Conservation (phyloP, 2,329 filamentous ascomycete genomes). For the Pochonia chlamydosporia region DNA sequence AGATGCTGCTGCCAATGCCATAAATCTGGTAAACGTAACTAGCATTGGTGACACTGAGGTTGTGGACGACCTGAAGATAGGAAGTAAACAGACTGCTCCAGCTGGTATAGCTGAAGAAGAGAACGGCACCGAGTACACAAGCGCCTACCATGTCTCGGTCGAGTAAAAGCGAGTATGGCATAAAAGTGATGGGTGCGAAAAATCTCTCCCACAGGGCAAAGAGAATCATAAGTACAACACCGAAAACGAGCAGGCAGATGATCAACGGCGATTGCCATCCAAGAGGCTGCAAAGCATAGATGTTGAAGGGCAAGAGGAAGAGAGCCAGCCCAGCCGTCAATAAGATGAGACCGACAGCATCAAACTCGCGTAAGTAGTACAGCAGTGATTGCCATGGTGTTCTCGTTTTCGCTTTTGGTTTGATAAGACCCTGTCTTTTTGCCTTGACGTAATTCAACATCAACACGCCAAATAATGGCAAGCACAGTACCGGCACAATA, state of each 20-base stretch:
- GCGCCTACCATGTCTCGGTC: constrained; percentile 44
- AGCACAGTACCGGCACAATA: constrained; percentile 52
- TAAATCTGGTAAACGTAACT: constrained; percentile 48
- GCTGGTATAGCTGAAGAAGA: constrained; percentile 39
- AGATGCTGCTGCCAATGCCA: constrained; percentile 43
- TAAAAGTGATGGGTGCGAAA: constrained; percentile 29
- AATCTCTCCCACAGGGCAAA: constrained; percentile 55
- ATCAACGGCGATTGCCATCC: constrained; percentile 20
- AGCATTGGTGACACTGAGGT: constrained; percentile 47
- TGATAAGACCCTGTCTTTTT: constrained; percentile 48
- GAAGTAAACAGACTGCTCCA: constrained; percentile 46
- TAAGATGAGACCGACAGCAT: constrained; percentile 51
- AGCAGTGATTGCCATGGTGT: constrained; percentile 37
- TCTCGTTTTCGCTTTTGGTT: constrained; percentile 21
- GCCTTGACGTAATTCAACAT: constrained; percentile 52
- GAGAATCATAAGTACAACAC: constrained; percentile 46
- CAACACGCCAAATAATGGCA: constrained; percentile 56
- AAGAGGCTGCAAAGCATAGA: neutral
- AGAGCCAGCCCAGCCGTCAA: constrained; percentile 49
- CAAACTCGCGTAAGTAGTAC: constrained; percentile 54
- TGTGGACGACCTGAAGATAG: constrained; percentile 46
- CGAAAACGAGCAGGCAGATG: constrained; percentile 51
- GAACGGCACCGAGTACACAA: constrained; percentile 30
- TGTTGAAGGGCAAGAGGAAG: constrained; percentile 59
- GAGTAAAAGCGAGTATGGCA: constrained; percentile 41